These are phyloP conservation scores for Tricholoma flavovirens DNA, from an alignment of 768 basidiomycete genomes.

Conservation along the genomic window DNA sequence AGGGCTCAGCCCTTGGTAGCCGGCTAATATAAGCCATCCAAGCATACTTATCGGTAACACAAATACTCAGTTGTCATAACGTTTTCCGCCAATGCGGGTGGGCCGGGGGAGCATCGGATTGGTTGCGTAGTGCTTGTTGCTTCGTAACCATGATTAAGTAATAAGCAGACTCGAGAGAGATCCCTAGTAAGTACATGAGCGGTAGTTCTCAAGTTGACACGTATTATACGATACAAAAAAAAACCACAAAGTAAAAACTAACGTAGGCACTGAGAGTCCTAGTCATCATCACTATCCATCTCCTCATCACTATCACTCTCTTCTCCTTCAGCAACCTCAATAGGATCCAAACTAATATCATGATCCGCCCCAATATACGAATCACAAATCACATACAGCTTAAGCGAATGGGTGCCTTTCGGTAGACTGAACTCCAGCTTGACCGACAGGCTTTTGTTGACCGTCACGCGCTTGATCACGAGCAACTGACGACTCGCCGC, in stretches of 20 bases:
- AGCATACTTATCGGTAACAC: too few relatives aligned
- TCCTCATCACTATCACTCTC: conserved; percentile 80
- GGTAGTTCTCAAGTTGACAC: too few relatives aligned
- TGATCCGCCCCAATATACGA: conserved; percentile 91
- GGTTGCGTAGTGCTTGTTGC: too few relatives aligned
- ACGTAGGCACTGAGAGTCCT: too few relatives aligned
- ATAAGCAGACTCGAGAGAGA: too few relatives aligned
- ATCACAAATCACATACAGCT: conserved; percentile 90
- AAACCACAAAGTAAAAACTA: too few relatives aligned
- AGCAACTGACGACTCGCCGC: conserved; percentile 73
- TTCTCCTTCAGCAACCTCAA: conserved; percentile 89
- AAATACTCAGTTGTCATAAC: too few relatives aligned
- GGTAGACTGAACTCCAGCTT: conserved; percentile 89
- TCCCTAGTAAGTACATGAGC: too few relatives aligned
- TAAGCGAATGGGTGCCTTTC: conserved; percentile 76
- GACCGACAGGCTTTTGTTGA: conserved; percentile 77
- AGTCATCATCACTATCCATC: conserved; percentile 60
- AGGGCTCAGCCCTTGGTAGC: background rate
- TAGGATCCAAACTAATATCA: conserved; percentile 74
- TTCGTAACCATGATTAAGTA: too few relatives aligned
- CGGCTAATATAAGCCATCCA: background rate
- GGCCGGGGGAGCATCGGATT: too few relatives aligned
- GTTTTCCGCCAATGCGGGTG: too few relatives aligned
- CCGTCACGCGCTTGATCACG: conserved; percentile 83
- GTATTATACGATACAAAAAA: too few relatives aligned